Base-by-base conservation (phyloP, 2,329 filamentous ascomycete genomes). In the Beauveria asiatica region DNA sequence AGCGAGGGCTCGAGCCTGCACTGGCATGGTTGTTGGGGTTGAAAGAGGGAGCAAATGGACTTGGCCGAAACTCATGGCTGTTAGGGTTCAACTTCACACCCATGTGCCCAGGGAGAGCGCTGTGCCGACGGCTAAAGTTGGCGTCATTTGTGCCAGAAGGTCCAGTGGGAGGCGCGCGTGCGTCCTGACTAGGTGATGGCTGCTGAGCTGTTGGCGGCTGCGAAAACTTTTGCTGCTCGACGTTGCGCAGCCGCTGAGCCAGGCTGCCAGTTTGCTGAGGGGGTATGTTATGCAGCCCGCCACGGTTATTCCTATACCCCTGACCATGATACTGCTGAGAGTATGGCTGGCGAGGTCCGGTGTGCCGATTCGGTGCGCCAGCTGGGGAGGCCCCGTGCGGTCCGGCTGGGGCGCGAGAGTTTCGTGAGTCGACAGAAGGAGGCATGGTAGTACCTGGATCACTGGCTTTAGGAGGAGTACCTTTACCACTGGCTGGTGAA, bases 21-120 rank as follows among this genome's bases (percentile, higher is more conserved):
- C 87, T 90, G n/a, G 79, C 77, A 51, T 80, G 78, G 4, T 80
- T 78, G 25, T 76, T 89, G 5, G 89, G 93, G 65, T 86, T 93
- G 74, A 99, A 97, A 1, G 87, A 80, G 49, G 83, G 82, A 0
- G 92, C 92, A 63, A 88, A 88, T 5, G 90, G 86, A 67, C 88
- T 95, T 19, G 93, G 94, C 64, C 88, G 86, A 75, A 97, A 97
- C 68, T 96, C 92, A 69, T 83, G 79, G 65, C 80, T 86, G 67
- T 84, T 85, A 7, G 84, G 84, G 64, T 87, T 87, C 66, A 87
- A 69, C 71, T 85, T 84, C 50, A 76, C 77, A 4, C 76, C 75
- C 67, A 83, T 75, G 56, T 82, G 82, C 48, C 74, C 74, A 13
- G 78, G 75, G n/a, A 80, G 71, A 53, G 76, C 78, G 62, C 78